These are phyloP conservation scores for Pezicula neosporulosa DNA, from an alignment of 2,329 filamentous ascomycete genomes.

Conservation along the genomic window DNA sequence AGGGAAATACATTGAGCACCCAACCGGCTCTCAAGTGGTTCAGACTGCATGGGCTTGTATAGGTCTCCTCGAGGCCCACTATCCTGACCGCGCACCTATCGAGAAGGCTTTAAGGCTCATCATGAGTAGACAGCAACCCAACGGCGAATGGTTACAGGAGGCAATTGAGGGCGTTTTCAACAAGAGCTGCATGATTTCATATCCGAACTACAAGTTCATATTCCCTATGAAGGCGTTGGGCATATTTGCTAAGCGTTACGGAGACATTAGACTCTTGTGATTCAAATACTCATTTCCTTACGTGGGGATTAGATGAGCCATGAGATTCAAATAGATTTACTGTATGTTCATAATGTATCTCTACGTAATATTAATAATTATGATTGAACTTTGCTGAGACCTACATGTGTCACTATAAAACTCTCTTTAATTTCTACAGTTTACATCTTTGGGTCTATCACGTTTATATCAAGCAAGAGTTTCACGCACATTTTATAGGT, in stretches of 20 bases:
- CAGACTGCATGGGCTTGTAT: slow-evolving; percentile 92
- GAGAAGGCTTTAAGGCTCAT: slow-evolving; percentile 74
- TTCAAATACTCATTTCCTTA: not conserved
- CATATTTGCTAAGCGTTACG: slow-evolving; percentile 52
- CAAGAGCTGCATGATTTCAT: slow-evolving; percentile 98
- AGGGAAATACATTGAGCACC: slow-evolving; percentile 71
- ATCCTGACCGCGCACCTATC: slow-evolving; percentile 70
- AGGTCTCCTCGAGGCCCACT: slow-evolving; percentile 77
- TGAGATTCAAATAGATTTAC: too few species aligned
- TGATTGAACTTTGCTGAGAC: too few species aligned
- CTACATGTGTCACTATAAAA: too few species aligned
- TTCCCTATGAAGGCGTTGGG: slow-evolving; percentile 93
- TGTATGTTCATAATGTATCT: too few species aligned
- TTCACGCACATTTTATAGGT: too few species aligned
- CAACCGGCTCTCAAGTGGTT: slow-evolving; percentile 78
- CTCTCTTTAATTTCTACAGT: too few species aligned
- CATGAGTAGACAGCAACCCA: slow-evolving; percentile 78
- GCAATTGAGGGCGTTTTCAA: slow-evolving; percentile 98
- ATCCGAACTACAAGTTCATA: slow-evolving; percentile 97
- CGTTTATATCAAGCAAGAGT: too few species aligned
- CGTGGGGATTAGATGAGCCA: too few species aligned
- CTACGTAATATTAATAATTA: too few species aligned
- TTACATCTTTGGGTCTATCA: too few species aligned
- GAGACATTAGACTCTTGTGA: slow-evolving; percentile 19
- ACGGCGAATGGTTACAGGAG: slow-evolving; percentile 94